Evolutionary conservation across 169 alveolate genomes (phyloP).

Genomic region (Babesia ovata): DNA sequence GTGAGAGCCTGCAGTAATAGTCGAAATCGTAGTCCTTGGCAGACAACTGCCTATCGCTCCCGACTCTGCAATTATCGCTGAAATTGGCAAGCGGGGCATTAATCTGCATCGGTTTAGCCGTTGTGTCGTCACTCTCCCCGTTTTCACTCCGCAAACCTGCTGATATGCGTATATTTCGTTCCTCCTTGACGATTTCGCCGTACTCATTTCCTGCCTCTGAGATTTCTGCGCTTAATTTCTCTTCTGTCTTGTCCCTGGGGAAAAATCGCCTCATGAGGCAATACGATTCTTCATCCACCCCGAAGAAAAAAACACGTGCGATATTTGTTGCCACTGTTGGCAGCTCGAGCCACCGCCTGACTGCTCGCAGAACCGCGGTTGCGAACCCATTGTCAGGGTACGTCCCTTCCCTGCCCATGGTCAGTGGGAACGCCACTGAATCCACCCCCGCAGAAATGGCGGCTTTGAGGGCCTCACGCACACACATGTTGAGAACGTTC

Average conservation of each 20-base stretch:
- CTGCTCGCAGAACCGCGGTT: constrained; percentile 41
- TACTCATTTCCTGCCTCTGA: constrained; percentile 51
- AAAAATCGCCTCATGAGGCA: constrained; percentile 43
- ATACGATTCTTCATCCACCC: constrained; percentile 21
- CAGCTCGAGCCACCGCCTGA: constrained; percentile 61
- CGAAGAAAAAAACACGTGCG: constrained; percentile 31
- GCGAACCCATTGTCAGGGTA: constrained; percentile 44
- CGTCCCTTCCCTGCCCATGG: constrained; percentile 30
- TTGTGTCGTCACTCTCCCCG: not conserved
- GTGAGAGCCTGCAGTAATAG: constrained; percentile 50
- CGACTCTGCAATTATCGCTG: constrained; percentile 48
- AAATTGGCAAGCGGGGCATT: constrained; percentile 32
- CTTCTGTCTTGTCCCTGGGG: constrained; percentile 47
- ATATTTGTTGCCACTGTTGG: constrained; percentile 47
- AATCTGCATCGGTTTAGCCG: not conserved
- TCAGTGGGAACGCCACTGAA: constrained; percentile 43
- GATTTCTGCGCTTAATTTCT: constrained; percentile 55
- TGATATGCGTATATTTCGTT: constrained; percentile 62
- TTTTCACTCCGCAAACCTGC: constrained; percentile 28
- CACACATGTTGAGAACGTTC: constrained; percentile 49
- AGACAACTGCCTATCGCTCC: constrained; percentile 45
- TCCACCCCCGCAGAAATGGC: constrained; percentile 55
- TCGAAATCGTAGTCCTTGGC: constrained; percentile 46
- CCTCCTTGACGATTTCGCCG: constrained; percentile 60
- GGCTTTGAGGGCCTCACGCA: constrained; percentile 41